These are phyloP conservation scores for Boletus vinaceobasis DNA, from an alignment of 768 basidiomycete genomes.

Conservation along the genomic window DNA sequence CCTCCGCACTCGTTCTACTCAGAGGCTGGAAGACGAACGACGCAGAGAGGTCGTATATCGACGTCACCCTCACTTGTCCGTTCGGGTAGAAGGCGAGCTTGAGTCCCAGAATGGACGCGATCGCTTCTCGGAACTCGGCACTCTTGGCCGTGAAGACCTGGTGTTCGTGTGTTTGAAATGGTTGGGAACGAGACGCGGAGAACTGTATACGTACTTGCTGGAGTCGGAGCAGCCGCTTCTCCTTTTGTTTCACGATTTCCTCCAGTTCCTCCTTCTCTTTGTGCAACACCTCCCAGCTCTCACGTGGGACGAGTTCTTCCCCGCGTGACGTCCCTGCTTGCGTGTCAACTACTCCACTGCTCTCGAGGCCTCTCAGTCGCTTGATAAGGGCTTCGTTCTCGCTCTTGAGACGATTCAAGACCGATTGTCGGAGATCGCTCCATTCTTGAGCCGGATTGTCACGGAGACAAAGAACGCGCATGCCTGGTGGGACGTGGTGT, in stretches of 20 bases:
- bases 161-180: neutral
- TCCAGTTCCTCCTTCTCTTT: constrained; percentile 69
- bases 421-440: constrained; percentile 70
- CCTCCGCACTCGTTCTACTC: constrained; percentile 35
- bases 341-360: constrained; percentile 26
- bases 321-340: constrained; percentile 16
- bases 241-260: constrained; percentile 66
- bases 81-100: constrained; percentile 91
- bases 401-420: constrained; percentile 67
- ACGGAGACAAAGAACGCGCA: constrained; percentile 62
- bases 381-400: constrained; percentile 85
- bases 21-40: constrained; percentile 83
- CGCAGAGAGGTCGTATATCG: constrained; percentile 83
- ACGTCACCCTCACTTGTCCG: constrained; percentile 85
- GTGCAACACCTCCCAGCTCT: constrained; percentile 71
- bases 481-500: constrained; percentile 67
- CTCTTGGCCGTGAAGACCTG: constrained; percentile 83
- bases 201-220: constrained; percentile 64
- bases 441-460: constrained; percentile 86
- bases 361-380: constrained; percentile 61
- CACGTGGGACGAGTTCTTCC: constrained; percentile 59
- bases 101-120: constrained; percentile 85
- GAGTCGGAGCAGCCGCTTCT: constrained; percentile 74
- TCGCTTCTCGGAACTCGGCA: constrained; percentile 87
- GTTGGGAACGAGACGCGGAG: neutral